phyloP scores from a whole-genome alignment of 2,329 filamentous ascomycete species.

The Graphiopsis chlorocephala region DNA sequence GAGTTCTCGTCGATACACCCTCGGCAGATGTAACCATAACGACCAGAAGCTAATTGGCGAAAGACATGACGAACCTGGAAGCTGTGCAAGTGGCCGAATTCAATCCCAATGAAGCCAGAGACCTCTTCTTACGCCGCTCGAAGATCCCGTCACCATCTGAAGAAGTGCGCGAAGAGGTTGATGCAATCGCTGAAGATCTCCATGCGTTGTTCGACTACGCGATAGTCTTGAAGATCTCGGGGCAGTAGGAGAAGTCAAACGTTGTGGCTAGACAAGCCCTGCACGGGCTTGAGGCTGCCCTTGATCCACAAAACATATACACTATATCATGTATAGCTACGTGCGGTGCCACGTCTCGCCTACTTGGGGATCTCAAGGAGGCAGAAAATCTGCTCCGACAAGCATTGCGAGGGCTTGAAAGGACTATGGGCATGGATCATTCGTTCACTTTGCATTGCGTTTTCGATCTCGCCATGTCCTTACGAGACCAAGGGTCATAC shows the following conservation, averaged over 20 bases:
- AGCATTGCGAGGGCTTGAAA: not conserved
- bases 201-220: not conserved
- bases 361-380: not conserved
- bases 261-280: not conserved
- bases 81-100: not conserved
- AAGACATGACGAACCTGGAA: not conserved
- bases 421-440: not conserved
- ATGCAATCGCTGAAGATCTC: not conserved
- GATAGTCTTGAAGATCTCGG: not conserved
- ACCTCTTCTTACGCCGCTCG: not conserved
- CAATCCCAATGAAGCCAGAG: not conserved
- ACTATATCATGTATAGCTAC: not conserved
- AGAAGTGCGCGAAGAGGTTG: not conserved
- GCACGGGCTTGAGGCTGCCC: not conserved
- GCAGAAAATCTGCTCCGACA: not conserved
- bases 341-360: not conserved
- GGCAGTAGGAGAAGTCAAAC: not conserved
- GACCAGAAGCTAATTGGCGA: not conserved
- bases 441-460: not conserved
- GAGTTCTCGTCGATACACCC: not conserved
- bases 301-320: not conserved
- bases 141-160: not conserved
- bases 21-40: not conserved
- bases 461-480: not conserved
- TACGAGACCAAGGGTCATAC: not conserved